Percentiles rank a stretch among this genome's conserved stretches.
phyloP scores from a whole-genome alignment of 257 asterid species.

The Dorcoceras hygrometricum region DNA sequence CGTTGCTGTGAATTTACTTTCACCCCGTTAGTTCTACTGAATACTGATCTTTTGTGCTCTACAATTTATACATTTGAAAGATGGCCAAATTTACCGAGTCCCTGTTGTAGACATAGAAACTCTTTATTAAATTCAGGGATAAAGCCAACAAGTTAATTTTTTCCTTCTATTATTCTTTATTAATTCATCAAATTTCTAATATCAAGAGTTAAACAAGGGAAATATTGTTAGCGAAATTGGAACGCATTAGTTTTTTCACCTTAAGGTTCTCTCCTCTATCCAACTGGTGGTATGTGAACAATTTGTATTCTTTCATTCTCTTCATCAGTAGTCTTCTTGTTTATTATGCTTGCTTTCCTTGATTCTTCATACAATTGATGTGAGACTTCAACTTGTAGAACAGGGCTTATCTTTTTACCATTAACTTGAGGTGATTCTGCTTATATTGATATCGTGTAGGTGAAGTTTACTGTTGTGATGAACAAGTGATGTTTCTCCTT shows the following conservation, averaged over 20 bases:
- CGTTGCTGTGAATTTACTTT: too few relatives aligned
- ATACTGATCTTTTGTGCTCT: not conserved
- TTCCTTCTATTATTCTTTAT: not conserved
- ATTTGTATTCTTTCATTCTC: constrained; percentile 11
- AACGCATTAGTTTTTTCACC: constrained; percentile 9
- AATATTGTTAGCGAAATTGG: constrained; percentile 1
- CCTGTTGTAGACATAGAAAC: not conserved
- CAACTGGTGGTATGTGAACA: not conserved
- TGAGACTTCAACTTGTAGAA: constrained; percentile 2
- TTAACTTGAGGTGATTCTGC: not conserved
- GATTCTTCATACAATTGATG: constrained; percentile 3
- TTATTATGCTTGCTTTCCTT: constrained; percentile 5
- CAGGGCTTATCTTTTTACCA: constrained; percentile 4
- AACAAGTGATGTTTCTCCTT: not conserved
- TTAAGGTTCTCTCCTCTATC: not conserved
- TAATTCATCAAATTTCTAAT: too few relatives aligned
- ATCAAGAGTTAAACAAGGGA: not conserved
- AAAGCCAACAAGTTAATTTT: not conserved
- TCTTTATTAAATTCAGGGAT: not conserved
- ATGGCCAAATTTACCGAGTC: not conserved
- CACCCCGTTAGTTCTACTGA: too few relatives aligned
- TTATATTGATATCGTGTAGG: constrained; percentile 2
- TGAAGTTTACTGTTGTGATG: constrained; percentile 19
- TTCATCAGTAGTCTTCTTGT: constrained; percentile 10
- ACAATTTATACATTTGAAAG: not conserved